Base-by-base conservation (phyloP, 2,329 filamentous ascomycete species). In the Exophiala oligosperma region DNA sequence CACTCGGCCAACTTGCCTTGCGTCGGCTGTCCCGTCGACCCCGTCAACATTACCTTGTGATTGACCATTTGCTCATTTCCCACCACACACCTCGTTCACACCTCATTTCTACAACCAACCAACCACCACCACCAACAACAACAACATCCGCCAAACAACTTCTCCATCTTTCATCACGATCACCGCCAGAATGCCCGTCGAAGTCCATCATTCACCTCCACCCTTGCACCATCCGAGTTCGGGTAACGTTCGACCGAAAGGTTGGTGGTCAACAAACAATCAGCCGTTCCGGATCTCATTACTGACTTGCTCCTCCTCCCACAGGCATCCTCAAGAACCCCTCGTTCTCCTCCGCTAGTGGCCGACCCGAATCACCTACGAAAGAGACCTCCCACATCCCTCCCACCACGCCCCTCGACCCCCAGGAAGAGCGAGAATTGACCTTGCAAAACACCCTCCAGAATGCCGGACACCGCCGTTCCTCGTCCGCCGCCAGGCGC, bases 301-400 rank as follows among this genome's bases (percentile, higher is more conserved):
- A 51, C 53, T 52, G 37, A 58, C 23, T 12, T 37, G 9, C 12
- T n/a, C 11, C 52, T 7, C 7, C 26, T 9, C 17, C 17, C 17
- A 17, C 17, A 97, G 93, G 93, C 66, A 97, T 97, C 68, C 85
- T 97, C 67, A 97, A 97, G 78, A 96, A 96, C 79, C 88, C 90
- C 49, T 91, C 83, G 61, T 87, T 83, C 67, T 72, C 77, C 14
- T 67, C 66, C 51, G 75, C 67, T 57, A 72, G 66, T 50, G 72
- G 62, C 41, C 64, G 56, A 72, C 57, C 59, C 55, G 52, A 68
- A 56, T 70, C 73, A 6, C 70, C 72, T 24, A 68, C 60, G 41
- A 62, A 64, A 44, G 61, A 66, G 12, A 56, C 73, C 67, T 57
- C 70, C 69, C 8, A 72, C 64, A 32, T 67, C 56, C 70, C 62